Evolutionary conservation across 1,284 basidiomycete species (phyloP).

Genomic region (Ustilago hordei): DNA sequence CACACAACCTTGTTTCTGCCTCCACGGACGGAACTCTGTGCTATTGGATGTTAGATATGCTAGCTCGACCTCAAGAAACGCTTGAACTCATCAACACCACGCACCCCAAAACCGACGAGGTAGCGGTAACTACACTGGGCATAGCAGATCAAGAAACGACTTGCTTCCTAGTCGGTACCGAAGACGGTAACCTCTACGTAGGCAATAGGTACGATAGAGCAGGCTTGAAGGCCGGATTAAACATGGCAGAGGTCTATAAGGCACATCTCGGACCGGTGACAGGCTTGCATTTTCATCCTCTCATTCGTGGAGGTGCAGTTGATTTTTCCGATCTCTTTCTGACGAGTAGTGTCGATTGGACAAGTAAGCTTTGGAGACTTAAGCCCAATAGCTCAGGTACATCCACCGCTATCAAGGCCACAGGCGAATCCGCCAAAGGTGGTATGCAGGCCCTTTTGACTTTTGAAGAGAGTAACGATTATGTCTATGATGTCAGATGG

Average conservation of each 20-base stretch:
- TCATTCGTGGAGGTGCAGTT: conserved; percentile 71
- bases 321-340: conserved; percentile 96
- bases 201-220: conserved; percentile 96
- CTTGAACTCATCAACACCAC: conserved; percentile 52
- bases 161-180: conserved; percentile 94
- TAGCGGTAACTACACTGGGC: conserved; percentile 89
- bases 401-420: background rate
- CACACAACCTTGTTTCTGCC: conserved; percentile 93
- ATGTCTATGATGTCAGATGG: conserved; percentile 99
- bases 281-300: conserved; percentile 91
- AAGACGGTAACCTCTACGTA: conserved; percentile 95
- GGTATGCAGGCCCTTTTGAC: conserved; percentile 22
- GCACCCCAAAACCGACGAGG: conserved; percentile 77
- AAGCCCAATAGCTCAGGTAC: conserved; percentile 12
- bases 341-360: conserved; percentile 71
- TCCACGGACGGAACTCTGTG: conserved; percentile 97
- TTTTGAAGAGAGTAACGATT: conserved; percentile 95
- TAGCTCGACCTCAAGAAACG: conserved; percentile 81
- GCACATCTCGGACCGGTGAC: conserved; percentile 94
- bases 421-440: background rate
- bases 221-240: conserved; percentile 92
- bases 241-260: conserved; percentile 85
- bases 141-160: conserved; percentile 95
- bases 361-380: conserved; percentile 58
- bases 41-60: conserved; percentile 98